These are phyloP conservation scores for Kazachstania sp. DNA, from an alignment of 1,139 yeast species.

Conservation along the genomic window DNA sequence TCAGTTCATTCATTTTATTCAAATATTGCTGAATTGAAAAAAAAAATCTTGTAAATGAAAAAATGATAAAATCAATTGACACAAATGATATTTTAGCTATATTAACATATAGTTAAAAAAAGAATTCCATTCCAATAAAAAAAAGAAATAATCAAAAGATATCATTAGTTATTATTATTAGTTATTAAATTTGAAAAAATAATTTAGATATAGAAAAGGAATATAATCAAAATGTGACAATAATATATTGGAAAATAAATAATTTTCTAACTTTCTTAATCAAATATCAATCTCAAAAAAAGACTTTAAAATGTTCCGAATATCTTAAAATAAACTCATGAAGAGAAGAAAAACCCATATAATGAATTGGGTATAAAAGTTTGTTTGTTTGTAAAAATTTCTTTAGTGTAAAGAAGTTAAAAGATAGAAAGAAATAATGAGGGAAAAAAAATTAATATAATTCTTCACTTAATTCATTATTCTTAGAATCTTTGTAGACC, in stretches of 20 bases:
- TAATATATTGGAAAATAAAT: not conserved
- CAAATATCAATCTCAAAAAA: not conserved
- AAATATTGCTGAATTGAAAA: too few relatives aligned
- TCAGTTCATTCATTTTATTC: too few relatives aligned
- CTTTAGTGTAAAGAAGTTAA: not conserved
- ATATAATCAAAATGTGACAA: not conserved
- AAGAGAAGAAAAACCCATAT: not conserved
- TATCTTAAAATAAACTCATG: not conserved
- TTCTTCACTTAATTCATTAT: not conserved
- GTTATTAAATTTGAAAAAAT: conserved; percentile 1
- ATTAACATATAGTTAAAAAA: not conserved
- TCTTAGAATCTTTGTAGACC: conserved; percentile 36
- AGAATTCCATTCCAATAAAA: not conserved
- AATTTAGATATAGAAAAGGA: not conserved
- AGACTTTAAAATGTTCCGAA: not conserved
- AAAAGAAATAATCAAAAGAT: not conserved
- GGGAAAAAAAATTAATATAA: not conserved
- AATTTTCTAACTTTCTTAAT: not conserved
- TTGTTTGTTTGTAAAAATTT: not conserved
- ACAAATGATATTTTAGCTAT: not conserved
- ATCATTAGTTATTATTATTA: conserved; percentile 2
- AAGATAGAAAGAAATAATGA: not conserved
- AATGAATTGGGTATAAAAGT: not conserved
- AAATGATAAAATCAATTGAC: not conserved
- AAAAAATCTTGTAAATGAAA: not conserved